A percentile compares a stretch with the other conserved stretches of the same genome.
These are phyloP conservation scores for Myxozyma neglecta DNA, from an alignment of 805 yeast species.

Conservation along the genomic window DNA sequence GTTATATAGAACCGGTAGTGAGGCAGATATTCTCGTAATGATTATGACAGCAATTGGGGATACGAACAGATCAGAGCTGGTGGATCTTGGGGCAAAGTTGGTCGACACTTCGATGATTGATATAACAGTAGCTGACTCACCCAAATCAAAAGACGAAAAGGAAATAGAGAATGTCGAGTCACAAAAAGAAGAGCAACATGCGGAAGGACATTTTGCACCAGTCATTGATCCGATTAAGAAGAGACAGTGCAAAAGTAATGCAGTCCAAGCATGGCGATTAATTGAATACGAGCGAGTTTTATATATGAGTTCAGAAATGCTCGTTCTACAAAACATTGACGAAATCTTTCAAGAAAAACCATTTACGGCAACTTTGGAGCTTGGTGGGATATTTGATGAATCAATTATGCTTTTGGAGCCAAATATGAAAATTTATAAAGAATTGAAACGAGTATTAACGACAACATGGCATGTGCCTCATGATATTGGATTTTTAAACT, in stretches of 20 bases:
- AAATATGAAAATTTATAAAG: slow-evolving; percentile 20
- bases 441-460: slow-evolving; percentile 17
- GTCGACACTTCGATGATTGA: slow-evolving; percentile 22
- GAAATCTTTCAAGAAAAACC: slow-evolving; percentile 25
- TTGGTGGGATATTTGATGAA: slow-evolving; percentile 27
- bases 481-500: slow-evolving; percentile 24
- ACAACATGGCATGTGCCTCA: slow-evolving; percentile 16
- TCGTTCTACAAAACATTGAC: slow-evolving; percentile 23
- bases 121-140: slow-evolving; percentile 12
- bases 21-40: slow-evolving; percentile 19
- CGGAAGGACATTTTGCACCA: not conserved
- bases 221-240: not conserved
- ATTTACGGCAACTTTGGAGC: slow-evolving; percentile 27
- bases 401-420: slow-evolving; percentile 29
- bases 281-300: slow-evolving; percentile 24
- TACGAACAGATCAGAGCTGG: slow-evolving; percentile 15
- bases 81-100: slow-evolving; percentile 25
- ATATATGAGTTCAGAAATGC: slow-evolving; percentile 26
- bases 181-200: slow-evolving; percentile 2
- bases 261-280: slow-evolving; percentile 30
- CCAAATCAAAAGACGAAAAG: slow-evolving; percentile 15
- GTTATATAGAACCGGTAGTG: slow-evolving; percentile 5
- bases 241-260: slow-evolving; percentile 18
- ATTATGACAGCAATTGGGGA: slow-evolving; percentile 20
- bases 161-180: not conserved